Conservation (phyloP, 2,329 filamentous ascomycete species). For the Pestalotiopsis sp. region DNA sequence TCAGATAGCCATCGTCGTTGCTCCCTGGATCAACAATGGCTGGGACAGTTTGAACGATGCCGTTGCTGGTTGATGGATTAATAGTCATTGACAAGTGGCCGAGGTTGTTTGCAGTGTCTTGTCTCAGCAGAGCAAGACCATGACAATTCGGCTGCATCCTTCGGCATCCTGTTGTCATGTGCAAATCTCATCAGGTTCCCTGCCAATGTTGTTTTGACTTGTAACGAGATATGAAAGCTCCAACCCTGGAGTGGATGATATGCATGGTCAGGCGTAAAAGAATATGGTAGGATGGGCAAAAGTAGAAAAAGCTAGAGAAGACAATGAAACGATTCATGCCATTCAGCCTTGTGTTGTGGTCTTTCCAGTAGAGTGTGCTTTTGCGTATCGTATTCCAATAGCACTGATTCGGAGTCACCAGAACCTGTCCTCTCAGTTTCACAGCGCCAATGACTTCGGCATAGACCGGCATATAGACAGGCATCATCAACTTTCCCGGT, state of each 20-base stretch:
- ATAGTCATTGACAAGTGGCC: not conserved
- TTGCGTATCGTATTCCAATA: too few species aligned
- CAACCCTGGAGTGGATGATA: not conserved
- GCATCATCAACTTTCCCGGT: too few species aligned
- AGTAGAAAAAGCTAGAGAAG: too few species aligned
- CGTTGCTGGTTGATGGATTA: constrained; percentile 27
- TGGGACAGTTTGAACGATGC: constrained; percentile 61
- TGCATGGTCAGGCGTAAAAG: not conserved
- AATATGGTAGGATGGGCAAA: not conserved
- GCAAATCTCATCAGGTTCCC: not conserved
- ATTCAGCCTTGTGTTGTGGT: too few species aligned
- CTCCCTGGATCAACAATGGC: constrained; percentile 72
- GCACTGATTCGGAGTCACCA: too few species aligned
- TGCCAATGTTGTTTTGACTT: not conserved
- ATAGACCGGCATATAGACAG: too few species aligned
- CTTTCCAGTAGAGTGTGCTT: too few species aligned
- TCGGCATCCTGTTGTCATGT: not conserved
- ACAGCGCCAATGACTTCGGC: too few species aligned
- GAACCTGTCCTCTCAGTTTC: too few species aligned
- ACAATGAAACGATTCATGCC: too few species aligned
- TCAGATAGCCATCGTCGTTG: constrained; percentile 75
- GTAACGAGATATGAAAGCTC: not conserved
- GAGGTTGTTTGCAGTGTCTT: not conserved
- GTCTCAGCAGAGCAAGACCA: too few species aligned
- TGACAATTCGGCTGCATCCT: not conserved